Evolutionary conservation across 495 filamentous ascomycete genomes (phyloP), one percentile per base, ranked within the genome.

Genomic region (Extremus antarcticus): DNA sequence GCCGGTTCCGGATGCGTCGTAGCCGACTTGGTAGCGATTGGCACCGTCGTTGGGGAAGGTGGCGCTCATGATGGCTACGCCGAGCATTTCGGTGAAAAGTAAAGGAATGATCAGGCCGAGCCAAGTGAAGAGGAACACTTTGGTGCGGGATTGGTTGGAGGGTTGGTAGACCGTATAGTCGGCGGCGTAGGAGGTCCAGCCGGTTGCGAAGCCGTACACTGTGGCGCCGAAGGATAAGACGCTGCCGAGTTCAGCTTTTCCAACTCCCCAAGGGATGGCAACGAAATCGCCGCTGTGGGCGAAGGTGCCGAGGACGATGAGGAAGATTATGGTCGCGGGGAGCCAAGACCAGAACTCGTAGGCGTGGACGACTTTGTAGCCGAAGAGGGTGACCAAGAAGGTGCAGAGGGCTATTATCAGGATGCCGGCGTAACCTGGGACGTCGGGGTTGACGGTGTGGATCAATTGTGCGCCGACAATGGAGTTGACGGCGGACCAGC

Each of bases 111-210:
- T 81, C 19, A 92, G 74, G 21, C 88, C 88, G 19, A 70, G 64
- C 68, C 80, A 90, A 21, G 85, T 85, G 65, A 79, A 81, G 51
- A 79, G 52, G 70, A 90, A 94, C 46, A 88, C 73, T 47, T 77
- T 78, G 38, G 64, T 65, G 21, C 80, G 76, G 47, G 78, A 78
- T 43, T 76, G 75, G 53, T 70, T 70, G 1, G 74, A 67, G 0
- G 87, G 87, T 59, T 90, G 87, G 67, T 94, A 91, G 11, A 88
- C 85, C 20, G 85, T 88, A 69, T 90, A 91, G 62, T 92, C 87
- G 38, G 87, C 83, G 0, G 87, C 85, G 57, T 85, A 88, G 17
- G 78, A 80, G 9, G 83, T 84, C 87, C 87, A 92, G 16, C 86
- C 87, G 0, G 85, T 87, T 0, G 82, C 85, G 60, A 90, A 91